Conservation (phyloP, 2,329 filamentous ascomycete species). For the Xylariaceae sp. region DNA sequence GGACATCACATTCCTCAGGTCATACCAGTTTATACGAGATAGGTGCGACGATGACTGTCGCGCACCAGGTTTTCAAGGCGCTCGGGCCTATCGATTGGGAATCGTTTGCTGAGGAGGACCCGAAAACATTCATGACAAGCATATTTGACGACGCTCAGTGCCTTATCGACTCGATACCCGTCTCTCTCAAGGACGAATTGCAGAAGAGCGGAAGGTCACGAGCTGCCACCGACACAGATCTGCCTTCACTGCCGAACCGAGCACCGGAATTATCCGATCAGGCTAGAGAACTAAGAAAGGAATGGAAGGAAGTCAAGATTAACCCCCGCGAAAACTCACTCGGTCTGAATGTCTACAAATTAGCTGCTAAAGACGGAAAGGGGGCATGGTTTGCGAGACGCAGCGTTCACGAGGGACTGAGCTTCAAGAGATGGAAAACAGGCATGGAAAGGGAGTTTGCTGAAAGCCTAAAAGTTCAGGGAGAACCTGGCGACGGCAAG, state of each 20-base stretch:
- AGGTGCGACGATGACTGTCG: slow-evolving; percentile 25
- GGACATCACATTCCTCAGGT: too few species aligned
- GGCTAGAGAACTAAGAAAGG: slow-evolving; percentile 68
- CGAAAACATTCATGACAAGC: slow-evolving; percentile 59
- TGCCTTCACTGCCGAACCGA: slow-evolving; percentile 51
- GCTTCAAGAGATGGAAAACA: slow-evolving; percentile 78
- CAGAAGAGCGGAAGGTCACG: slow-evolving; percentile 55
- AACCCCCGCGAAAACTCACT: slow-evolving; percentile 75
- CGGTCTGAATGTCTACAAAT: slow-evolving; percentile 79
- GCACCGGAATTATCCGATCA: slow-evolving; percentile 57
- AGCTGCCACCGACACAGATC: slow-evolving; percentile 61
- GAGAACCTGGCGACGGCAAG: slow-evolving; percentile 72
- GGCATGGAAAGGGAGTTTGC: slow-evolving; percentile 81
- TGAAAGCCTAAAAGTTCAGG: slow-evolving; percentile 74
- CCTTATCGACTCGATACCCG: slow-evolving; percentile 78
- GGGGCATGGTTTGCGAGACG: slow-evolving; percentile 89
- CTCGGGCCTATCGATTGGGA: slow-evolving; percentile 59
- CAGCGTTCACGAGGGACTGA: slow-evolving; percentile 79
- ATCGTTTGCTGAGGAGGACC: slow-evolving; percentile 49
- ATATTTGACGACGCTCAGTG: slow-evolving; percentile 72
- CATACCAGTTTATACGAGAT: too few species aligned
- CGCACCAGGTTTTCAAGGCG: slow-evolving; percentile 58
- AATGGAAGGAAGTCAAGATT: slow-evolving; percentile 87
- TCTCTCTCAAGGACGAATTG: slow-evolving; percentile 48
- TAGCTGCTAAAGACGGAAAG: slow-evolving; percentile 77